Percentiles rank a stretch among this genome's conserved stretches.
Conservation (phyloP, 345 rosid genomes). For the Pugionium cornutum region DNA sequence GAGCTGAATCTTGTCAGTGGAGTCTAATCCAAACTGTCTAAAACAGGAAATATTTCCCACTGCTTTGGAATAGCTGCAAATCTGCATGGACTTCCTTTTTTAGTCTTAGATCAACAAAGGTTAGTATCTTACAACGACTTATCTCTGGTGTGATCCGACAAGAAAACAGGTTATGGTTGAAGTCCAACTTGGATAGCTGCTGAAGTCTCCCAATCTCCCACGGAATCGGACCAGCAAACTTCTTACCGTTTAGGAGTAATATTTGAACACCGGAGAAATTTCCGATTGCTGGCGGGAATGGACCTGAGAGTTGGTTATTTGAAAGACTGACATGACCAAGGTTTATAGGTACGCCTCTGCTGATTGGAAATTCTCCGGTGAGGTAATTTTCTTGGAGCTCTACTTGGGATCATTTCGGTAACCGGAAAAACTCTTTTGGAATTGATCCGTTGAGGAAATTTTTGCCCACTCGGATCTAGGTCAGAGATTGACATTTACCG, state of each 20-base stretch:
- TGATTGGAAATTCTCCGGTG: slow-evolving; percentile 61
- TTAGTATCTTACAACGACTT: slow-evolving; percentile 64
- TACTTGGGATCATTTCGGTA: slow-evolving; percentile 64
- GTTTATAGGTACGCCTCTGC: slow-evolving; percentile 41
- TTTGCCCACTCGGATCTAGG: slow-evolving; percentile 76
- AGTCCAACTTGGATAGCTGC: slow-evolving; percentile 76
- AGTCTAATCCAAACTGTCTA: too few species aligned
- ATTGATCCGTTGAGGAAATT: slow-evolving; percentile 78
- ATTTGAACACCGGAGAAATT: too few species aligned
- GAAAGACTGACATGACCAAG: slow-evolving; percentile 75
- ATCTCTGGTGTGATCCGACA: slow-evolving; percentile 62
- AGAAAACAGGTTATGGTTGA: slow-evolving; percentile 62
- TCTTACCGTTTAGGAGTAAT: too few species aligned
- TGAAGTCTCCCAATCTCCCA: slow-evolving; percentile 68
- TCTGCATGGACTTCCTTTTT: too few species aligned
- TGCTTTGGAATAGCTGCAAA: too few species aligned
- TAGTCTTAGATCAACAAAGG: slow-evolving; percentile 70
- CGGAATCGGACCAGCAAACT: slow-evolving; percentile 62
- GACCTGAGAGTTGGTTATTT: too few species aligned
- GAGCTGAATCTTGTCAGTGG: too few species aligned
- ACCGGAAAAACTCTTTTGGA: slow-evolving; percentile 66
- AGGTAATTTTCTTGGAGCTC: slow-evolving; percentile 31
- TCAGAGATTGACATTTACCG: slow-evolving; percentile 64
- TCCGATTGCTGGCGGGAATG: too few species aligned
- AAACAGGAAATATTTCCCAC: too few species aligned